Evolutionary conservation across 768 basidiomycete genomes (phyloP), one percentile per base, ranked within the genome.

Genomic region (Rhodotorula babjevae): DNA sequence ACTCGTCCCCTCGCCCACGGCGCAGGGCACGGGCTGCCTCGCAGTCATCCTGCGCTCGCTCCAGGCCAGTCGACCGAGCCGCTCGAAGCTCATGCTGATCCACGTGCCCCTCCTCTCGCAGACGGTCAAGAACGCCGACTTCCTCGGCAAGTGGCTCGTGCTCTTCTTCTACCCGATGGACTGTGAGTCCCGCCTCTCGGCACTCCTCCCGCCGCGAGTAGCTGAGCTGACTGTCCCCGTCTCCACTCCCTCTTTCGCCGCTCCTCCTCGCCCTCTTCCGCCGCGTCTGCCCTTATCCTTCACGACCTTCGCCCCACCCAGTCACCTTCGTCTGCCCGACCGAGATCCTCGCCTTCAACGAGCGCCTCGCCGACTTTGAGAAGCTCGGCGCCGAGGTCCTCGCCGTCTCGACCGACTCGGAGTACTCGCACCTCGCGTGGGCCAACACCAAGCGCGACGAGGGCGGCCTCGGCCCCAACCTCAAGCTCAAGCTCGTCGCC

Each of bases 101-200:
- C 12, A 0, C 11, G 2, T 25, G 6, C 3, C 50, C 23, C 12
- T 52, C 59, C 25, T 33, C 62, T 50, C 67, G 44, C 62, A 65
- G 67, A 56, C 71, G n/a, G 58, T 46, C 36, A 64, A 68, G 47
- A 55, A 71, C 61, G 63, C 59, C 31, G 57, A 69, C 61, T 76
- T 61, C 59, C 52, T 53, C 36, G 68, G 73, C n/a, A 71, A 61
- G 63, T 68, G 93, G 92, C 88, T 94, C n/a, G 85, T 93, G 49
- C 87, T 96, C 27, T 86, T 95, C 81, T 94, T 95, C 84, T 96
- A 96, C 83, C 93, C 93, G 11, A 87, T 95, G 90, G 92, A 83
- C 74, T 89, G 61, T 73, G 60, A 64, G 63, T 78, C 77, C 18
- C 5, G 12, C 3, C 23, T 31, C 15, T 11, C 14, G n/a, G n/a